Base-by-base conservation (phyloP, 306 rosid species). In the Urtica urens region DNA sequence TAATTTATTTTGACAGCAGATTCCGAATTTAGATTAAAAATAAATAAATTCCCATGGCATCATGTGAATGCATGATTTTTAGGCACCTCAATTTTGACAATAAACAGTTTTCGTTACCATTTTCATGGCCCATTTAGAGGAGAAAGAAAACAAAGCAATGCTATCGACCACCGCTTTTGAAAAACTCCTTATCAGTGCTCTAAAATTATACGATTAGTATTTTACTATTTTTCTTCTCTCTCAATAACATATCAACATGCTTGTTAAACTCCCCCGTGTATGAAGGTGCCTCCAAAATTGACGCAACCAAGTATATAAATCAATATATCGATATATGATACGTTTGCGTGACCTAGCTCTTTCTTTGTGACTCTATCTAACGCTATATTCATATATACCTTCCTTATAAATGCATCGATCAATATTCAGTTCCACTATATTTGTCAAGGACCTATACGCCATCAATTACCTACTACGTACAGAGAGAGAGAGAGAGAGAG, bases 51-150 rank as follows among this genome's bases (percentile, higher is more conserved):
- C 63, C 66, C 62, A 71, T 65, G 49, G 57, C 67, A 65, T 69
- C 85, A 69, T 77, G 85, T 73, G 83, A 76, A 69, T 66, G 72
- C 59, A 66, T n/a, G n/a, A n/a, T 63, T 38, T 46, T 40, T 16
- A 7, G 52, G 76, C 80, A 40, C 85, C 64, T n/a, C n/a, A 71
- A 68, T 72, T 69, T 71, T 67, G 71, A 57, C 65, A 52, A 38
- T 64, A 67, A 66, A 75, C 71, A 69, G 76, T 72, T 57, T 56
- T 38, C 26, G n/a, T n/a, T n/a, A n/a, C n/a, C 38, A 46, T 56
- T 55, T 68, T 71, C 67, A 73, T 56, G 53, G 40, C 62, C 38
- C 74, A 59, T 49, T 46, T 55, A 45, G 38, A 38, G 21, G 43
- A 21, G 33, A 18, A 26, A 35, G 34, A 37, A 27, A 43, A 28